Evolutionary conservation across 768 basidiomycete species (phyloP), one percentile per base, ranked within the genome.

Genomic region (Boletus sensibilis): DNA sequence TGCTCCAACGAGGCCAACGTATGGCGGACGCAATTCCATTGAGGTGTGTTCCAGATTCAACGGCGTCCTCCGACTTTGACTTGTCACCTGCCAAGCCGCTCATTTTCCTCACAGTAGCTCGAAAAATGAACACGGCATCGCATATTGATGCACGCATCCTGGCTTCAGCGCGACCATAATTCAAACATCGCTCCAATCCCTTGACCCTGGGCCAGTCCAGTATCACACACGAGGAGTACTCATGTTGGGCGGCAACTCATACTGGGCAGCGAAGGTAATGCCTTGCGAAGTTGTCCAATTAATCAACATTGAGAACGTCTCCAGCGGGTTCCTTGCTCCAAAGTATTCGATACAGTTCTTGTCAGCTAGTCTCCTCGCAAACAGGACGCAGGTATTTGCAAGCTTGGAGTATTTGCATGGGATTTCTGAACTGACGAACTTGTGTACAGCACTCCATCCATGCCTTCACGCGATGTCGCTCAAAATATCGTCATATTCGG

Each of bases 401-500:
- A 31, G 38, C n/a, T 35, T 25, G 37, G 34, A 47, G 23, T 10
- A n/a, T 44, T 27, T 38, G 27, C 27, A 29, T 29, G 10, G 20
- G 39, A 39, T 35, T 34, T 49, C 20, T 2, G n/a, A 48, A 48
- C 53, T 60, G 40, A 66, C 37, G 13, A 59, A 45, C 41, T 21
- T 11, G 4, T 39, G 29, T 29, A 40, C 29, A 65, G 60, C 13
- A 41, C 29, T n/a, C 51, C 43, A 67, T n/a, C 51, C 43, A 67
- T 68, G 66, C 20, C 57, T 47, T 40, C 54, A 35, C 52, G 23
- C 40, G 38, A 48, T 50, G 43, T 42, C 23, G n/a, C 40, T 21
- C 69, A 69, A 31, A 71, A 71, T 45, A 64, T 71, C 16, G 61
- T 71, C 43, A 61, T 71, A 55, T 72, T 72, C 12, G 69, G 69